These are phyloP conservation scores for Arthrobotrys iridis DNA, from an alignment of 2,329 filamentous ascomycete species.

Conservation along the genomic window DNA sequence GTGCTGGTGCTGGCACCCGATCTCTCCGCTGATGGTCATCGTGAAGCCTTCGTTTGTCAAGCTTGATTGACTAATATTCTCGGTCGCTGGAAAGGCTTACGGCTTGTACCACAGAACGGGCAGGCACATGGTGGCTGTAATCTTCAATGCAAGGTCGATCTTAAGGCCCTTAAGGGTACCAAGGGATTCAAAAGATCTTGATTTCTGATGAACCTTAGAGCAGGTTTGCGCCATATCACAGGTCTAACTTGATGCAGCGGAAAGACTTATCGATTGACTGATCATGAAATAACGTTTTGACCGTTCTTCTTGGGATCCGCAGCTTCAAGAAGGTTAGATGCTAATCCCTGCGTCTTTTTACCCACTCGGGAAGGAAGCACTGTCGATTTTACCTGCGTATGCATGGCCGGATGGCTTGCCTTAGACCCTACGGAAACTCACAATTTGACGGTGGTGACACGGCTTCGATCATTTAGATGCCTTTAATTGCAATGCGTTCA, in stretches of 20 bases:
- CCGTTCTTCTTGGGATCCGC: background rate
- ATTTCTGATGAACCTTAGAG: background rate
- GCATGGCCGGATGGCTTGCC: conserved; percentile 51
- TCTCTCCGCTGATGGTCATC: conserved; percentile 41
- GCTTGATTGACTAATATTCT: background rate
- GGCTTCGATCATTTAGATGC: conserved; percentile 1
- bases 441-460: conserved; percentile 21
- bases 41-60: conserved; percentile 2
- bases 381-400: conserved; percentile 23
- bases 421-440: conserved; percentile 34
- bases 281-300: conserved; percentile 10
- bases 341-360: conserved; percentile 22
- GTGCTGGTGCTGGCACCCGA: conserved; percentile 34
- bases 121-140: conserved; percentile 4
- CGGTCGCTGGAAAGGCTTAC: background rate
- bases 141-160: conserved; percentile 16
- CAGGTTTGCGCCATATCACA: conserved; percentile 15
- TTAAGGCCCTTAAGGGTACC: conserved; percentile 4
- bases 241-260: background rate
- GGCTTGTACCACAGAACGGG: conserved; percentile 1
- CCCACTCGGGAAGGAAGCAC: conserved; percentile 46
- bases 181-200: conserved; percentile 10
- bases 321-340: conserved; percentile 36
- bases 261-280: conserved; percentile 5
- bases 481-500: background rate